Conservation (phyloP, 371 early-diverging fungal species). For the Apophysomyces sp. region DNA sequence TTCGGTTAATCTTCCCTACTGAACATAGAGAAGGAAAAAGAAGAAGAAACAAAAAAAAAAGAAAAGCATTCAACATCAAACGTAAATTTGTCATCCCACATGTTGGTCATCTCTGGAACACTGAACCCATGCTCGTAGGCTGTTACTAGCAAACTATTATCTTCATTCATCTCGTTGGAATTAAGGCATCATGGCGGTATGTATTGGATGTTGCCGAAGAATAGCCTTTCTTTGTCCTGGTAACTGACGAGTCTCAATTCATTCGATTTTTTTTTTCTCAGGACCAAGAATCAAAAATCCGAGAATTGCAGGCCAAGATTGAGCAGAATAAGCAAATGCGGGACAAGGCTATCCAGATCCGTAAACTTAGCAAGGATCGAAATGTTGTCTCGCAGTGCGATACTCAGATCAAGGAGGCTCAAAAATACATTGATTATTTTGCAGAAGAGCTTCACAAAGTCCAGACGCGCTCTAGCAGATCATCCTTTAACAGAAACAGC, state of each 20-base stretch:
- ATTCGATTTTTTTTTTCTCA: not conserved
- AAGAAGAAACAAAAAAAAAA: not conserved
- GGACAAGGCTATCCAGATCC: slow-evolving; percentile 71
- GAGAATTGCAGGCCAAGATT: slow-evolving; percentile 58
- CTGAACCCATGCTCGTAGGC: not conserved
- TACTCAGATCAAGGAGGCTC: slow-evolving; percentile 72
- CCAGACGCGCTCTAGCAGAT: slow-evolving; percentile 32
- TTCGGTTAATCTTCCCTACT: not conserved
- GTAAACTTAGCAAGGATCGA: slow-evolving; percentile 63
- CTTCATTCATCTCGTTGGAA: not conserved
- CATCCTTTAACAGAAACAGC: slow-evolving; percentile 14
- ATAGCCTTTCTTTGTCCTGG: not conserved
- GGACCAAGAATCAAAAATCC: slow-evolving; percentile 28
- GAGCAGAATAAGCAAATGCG: slow-evolving; percentile 68
- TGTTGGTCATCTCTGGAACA: not conserved
- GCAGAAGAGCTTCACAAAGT: slow-evolving; percentile 66
- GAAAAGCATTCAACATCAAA: not conserved
- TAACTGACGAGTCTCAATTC: not conserved
- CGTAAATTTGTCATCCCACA: not conserved
- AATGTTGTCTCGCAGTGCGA: slow-evolving; percentile 78
- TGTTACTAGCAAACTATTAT: not conserved
- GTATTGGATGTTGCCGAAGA: not conserved
- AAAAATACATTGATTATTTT: slow-evolving; percentile 83
- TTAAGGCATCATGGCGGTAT: not conserved
- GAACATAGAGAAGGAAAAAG: not conserved